Conservation (phyloP, 345 rosid genomes). For the Ceriops decandra region DNA sequence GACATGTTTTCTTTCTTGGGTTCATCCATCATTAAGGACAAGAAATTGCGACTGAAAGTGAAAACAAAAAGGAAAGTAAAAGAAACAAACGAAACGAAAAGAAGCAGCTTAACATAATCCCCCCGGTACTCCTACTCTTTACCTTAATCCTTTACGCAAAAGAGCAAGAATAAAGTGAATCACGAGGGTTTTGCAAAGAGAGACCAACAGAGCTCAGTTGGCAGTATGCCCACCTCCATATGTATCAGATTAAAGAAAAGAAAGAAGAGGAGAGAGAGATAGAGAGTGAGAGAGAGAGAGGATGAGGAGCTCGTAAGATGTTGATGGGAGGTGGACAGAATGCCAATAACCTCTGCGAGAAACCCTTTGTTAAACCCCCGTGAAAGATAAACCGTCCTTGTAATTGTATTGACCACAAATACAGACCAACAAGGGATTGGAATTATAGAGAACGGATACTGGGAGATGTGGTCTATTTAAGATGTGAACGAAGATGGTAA, state of each 20-base stretch:
- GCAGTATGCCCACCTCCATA: constrained; percentile 89
- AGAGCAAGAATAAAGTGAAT: constrained; percentile 12
- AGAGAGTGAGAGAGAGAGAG: no score
- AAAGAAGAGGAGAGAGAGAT: neutral
- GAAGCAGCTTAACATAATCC: neutral
- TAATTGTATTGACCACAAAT: constrained; percentile 10
- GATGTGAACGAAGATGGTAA: constrained; percentile 13
- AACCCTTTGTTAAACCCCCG: constrained; percentile 81
- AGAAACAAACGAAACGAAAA: neutral
- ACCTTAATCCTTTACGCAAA: constrained; percentile 22
- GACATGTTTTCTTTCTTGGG: no score
- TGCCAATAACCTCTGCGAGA: constrained; percentile 89
- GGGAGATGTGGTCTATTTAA: constrained; percentile 37
- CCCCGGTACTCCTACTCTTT: constrained; percentile 2
- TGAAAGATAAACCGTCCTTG: constrained; percentile 31
- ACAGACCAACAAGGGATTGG: constrained; percentile 3
- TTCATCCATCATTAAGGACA: neutral
- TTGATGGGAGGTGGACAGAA: constrained; percentile 95
- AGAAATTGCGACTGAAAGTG: neutral
- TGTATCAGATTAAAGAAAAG: neutral
- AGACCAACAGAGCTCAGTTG: constrained; percentile 75
- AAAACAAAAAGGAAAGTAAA: neutral
- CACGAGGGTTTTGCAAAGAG: constrained; percentile 77
- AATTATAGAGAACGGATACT: neutral
- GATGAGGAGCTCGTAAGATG: no score